phyloP scores from a whole-genome alignment of 2,329 filamentous ascomycete genomes.

The Alternaria metachromatica region DNA sequence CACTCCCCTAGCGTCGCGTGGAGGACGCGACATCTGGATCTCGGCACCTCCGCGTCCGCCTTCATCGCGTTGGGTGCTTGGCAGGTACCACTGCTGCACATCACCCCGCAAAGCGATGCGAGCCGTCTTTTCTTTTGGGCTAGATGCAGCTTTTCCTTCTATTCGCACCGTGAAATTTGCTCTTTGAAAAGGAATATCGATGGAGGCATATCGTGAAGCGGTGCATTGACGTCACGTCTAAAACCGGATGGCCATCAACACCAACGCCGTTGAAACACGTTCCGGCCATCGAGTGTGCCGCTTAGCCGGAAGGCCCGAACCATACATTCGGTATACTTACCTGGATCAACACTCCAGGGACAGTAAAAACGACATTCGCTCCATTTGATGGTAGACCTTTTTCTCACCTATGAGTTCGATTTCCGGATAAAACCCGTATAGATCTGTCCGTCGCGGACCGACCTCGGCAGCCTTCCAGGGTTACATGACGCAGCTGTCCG shows the following conservation, averaged over 20 bases:
- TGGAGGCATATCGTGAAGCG: not conserved
- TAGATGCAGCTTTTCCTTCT: not conserved
- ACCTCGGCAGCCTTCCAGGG: not conserved
- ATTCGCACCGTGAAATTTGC: not conserved
- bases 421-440: not conserved
- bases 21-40: not conserved
- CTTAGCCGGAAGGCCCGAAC: constrained; percentile 3
- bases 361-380: not conserved
- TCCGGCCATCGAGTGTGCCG: constrained; percentile 9
- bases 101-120: not conserved
- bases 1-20: constrained; percentile 14
- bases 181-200: not conserved
- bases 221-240: constrained; percentile 12
- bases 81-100: constrained; percentile 14
- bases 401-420: not conserved
- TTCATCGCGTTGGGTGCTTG: constrained; percentile 14
- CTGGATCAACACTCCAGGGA: not conserved
- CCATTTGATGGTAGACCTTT: not conserved
- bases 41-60: not conserved
- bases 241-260: constrained; percentile 1
- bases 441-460: not conserved
- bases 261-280: constrained; percentile 7
- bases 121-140: not conserved
- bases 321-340: constrained; percentile 4
- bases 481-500: not conserved